phyloP scores from a whole-genome alignment of 331 rosid species.

The Dryas integrifolia region DNA sequence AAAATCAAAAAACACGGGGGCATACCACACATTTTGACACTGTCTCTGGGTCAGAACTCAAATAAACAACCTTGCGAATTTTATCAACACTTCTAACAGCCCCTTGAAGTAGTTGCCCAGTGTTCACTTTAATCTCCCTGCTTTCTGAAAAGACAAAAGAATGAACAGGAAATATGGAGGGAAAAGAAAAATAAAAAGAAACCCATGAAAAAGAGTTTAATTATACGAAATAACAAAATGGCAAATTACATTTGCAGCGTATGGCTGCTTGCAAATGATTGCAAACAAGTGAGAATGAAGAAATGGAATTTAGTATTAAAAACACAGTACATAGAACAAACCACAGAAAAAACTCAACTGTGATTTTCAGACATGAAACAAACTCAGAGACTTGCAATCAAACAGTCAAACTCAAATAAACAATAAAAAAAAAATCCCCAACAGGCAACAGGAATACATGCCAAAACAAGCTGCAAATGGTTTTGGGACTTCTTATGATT shows the following conservation, averaged over 20 bases:
- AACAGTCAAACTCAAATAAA: neutral
- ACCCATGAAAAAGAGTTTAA: neutral
- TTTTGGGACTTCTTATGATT: neutral
- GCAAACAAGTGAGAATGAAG: neutral
- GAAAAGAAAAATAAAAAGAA: neutral
- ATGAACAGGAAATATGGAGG: constrained; percentile 14
- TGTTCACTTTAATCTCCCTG: constrained; percentile 38
- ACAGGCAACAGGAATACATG: neutral
- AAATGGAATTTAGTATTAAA: neutral
- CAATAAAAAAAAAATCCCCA: neutral
- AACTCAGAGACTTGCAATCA: neutral
- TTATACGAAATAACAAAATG: neutral
- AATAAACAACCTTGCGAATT: constrained; percentile 68
- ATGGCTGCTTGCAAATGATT: neutral
- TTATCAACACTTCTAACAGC: constrained; percentile 74
- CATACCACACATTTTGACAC: constrained; percentile 79
- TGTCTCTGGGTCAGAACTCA: constrained; percentile 60
- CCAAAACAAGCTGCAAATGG: neutral
- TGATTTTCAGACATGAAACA: neutral
- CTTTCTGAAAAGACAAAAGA: constrained; percentile 41
- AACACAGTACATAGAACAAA: neutral
- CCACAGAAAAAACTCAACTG: neutral
- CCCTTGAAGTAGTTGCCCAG: constrained; percentile 77
- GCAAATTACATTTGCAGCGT: neutral
- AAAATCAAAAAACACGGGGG: constrained; percentile 1